Base-by-base conservation (phyloP, 2,329 filamentous ascomycete species). In the Aspergillus sp. region DNA sequence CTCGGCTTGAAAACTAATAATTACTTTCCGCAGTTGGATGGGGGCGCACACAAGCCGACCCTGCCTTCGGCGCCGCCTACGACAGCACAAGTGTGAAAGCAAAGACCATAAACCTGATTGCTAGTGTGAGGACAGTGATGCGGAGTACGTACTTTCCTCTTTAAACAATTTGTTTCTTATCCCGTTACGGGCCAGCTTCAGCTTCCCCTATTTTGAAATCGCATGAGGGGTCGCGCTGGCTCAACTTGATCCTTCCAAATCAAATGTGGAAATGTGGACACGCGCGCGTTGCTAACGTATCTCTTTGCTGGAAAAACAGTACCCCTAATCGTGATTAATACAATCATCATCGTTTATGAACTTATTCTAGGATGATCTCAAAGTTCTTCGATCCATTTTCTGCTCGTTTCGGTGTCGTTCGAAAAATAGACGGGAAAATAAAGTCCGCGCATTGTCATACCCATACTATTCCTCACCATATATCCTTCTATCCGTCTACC, bases 121-220 rank as follows among this genome's bases (percentile, higher is more conserved):
- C 90, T 36, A 95, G 90, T 69, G 89, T 97, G 66, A 83, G 93
- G 74, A 96, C 91, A 57, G 80, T 98, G 54, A 96, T 96, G 91
- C 85, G 93, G 80, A 92, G 93, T 97, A 83, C 58, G 88, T 85
- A 44, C 34, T 44, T 39, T 45, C 44, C 18, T 8, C 44, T 45
- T 39, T 1, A 24, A 15, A 24, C 15, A n/a, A 20, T 8, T 12
- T 26, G 9, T 42, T 13, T 22, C 41, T 20, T 20, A 43, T 12
- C 43, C 15, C 20, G 12, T 5, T 26, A 34, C 20, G 13, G 13
- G 12, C 22, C 18, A 22, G 17, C 26, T 30, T 30, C 26, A 6
- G 20, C 8, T 20, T 43, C 41, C 12, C 11, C 41, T 2, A 12
- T 4, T 20, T 24, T 5, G 41, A 36, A 36, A 36, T 36, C 5